Evolutionary conservation across 1,139 yeast genomes (phyloP).

Genomic region (Saccharomyces hybrid): DNA sequence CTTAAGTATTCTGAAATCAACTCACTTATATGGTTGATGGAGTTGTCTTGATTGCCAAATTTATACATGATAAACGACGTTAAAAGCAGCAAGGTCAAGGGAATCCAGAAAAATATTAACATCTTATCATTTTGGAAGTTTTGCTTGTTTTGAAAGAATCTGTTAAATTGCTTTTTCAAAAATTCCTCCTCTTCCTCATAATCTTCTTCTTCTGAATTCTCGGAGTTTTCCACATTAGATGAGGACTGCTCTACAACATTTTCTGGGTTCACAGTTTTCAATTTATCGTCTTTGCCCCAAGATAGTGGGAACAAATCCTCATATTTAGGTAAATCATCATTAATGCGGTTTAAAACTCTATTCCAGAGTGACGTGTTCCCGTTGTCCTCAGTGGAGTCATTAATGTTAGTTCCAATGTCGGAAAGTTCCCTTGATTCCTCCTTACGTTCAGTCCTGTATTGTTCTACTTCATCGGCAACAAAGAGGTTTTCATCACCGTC

Average conservation of each 20-base stretch:
- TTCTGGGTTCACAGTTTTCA: conserved; percentile 7
- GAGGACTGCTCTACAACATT: conserved; percentile 16
- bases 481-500: conserved; percentile 29
- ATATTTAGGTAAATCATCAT: conserved; percentile 60
- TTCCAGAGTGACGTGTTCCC: conserved; percentile 45
- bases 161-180: too few relatives aligned
- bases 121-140: too few relatives aligned
- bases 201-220: too few relatives aligned
- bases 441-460: conserved; percentile 9
- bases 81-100: too few relatives aligned
- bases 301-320: conserved; percentile 68
- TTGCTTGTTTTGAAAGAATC: too few relatives aligned
- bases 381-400: conserved; percentile 12
- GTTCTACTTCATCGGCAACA: conserved; percentile 14
- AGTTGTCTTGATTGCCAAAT: too few relatives aligned
- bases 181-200: too few relatives aligned
- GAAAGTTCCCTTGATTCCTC: conserved; percentile 6
- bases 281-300: not conserved
- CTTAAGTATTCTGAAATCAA: too few relatives aligned
- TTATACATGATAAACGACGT: too few relatives aligned
- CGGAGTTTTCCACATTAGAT: conserved; percentile 2
- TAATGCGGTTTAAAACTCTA: conserved; percentile 53
- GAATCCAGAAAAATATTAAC: too few relatives aligned
- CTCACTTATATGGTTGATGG: too few relatives aligned
- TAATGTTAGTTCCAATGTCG: conserved; percentile 16